These are phyloP conservation scores for Candida boleticola DNA, from an alignment of 805 yeast genomes.

Conservation along the genomic window DNA sequence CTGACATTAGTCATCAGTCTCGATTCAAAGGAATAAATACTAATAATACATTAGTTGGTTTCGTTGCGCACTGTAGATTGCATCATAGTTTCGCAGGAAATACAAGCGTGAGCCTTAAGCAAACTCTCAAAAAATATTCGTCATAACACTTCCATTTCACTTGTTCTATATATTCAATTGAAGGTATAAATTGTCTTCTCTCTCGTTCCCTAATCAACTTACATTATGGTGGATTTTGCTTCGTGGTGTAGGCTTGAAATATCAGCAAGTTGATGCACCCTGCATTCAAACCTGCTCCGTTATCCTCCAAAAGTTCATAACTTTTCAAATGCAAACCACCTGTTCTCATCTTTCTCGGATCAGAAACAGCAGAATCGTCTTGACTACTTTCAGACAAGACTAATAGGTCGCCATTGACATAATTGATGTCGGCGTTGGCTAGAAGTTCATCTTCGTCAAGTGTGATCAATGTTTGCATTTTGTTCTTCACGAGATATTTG, in stretches of 20 bases:
- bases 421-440: constrained; percentile 30
- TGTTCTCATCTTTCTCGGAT: no score
- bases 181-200: no score
- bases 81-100: no score
- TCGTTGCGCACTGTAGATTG: no score
- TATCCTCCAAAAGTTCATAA: constrained; percentile 36
- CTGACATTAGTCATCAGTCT: no score
- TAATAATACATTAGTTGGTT: no score
- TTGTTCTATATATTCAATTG: no score
- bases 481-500: constrained; percentile 13
- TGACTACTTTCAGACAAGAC: constrained; percentile 1
- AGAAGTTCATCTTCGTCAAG: constrained; percentile 32
- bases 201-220: no score
- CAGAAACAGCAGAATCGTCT: background rate
- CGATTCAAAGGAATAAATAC: no score
- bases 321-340: constrained; percentile 30
- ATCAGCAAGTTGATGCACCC: constrained; percentile 36
- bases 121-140: no score
- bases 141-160: no score
- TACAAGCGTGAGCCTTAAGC: no score
- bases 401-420: constrained; percentile 20
- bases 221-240: constrained; percentile 41
- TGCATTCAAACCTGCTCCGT: constrained; percentile 25
- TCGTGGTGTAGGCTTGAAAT: constrained; percentile 41
- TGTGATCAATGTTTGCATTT: constrained; percentile 18